Conservation (phyloP, 306 rosid species). For the Neltuma alba region DNA sequence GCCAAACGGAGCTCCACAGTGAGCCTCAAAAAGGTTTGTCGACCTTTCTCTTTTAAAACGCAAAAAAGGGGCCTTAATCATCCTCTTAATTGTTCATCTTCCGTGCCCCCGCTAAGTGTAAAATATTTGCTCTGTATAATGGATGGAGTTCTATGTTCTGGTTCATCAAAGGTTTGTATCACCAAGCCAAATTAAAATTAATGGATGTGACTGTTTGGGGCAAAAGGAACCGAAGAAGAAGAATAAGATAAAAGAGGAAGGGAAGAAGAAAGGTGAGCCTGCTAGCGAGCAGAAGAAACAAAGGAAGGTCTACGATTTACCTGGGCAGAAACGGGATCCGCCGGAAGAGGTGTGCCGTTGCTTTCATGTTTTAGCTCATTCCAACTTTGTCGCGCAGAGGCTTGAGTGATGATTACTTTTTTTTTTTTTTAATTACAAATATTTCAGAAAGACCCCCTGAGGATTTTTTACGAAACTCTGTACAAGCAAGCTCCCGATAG, state of each 20-base stretch:
- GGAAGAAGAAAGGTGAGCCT: slow-evolving; percentile 19
- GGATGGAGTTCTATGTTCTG: neutral
- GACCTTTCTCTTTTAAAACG: neutral
- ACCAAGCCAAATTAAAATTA: neutral
- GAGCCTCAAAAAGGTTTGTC: slow-evolving; percentile 55
- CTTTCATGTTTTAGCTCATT: neutral
- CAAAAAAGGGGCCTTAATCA: neutral
- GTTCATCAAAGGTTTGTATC: neutral
- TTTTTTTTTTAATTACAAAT: slow-evolving; percentile 11
- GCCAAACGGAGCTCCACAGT: slow-evolving; percentile 29
- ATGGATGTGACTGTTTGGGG: slow-evolving; percentile 32
- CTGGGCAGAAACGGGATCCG: slow-evolving; percentile 92
- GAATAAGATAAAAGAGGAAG: slow-evolving; percentile 42
- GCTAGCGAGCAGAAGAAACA: slow-evolving; percentile 47
- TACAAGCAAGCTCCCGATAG: slow-evolving; percentile 60
- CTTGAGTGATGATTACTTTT: slow-evolving; percentile 12
- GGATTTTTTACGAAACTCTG: slow-evolving; percentile 77
- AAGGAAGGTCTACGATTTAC: slow-evolving; percentile 75
- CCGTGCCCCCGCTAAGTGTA: no score
- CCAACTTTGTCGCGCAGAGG: neutral
- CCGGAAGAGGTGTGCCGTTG: slow-evolving; percentile 66
- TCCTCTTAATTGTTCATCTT: neutral
- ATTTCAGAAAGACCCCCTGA: slow-evolving; percentile 75
- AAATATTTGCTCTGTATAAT: neutral
- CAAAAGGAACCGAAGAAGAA: slow-evolving; percentile 55